These are phyloP conservation scores for Arachis monticola DNA, from an alignment of 331 rosid species.

Conservation along the genomic window DNA sequence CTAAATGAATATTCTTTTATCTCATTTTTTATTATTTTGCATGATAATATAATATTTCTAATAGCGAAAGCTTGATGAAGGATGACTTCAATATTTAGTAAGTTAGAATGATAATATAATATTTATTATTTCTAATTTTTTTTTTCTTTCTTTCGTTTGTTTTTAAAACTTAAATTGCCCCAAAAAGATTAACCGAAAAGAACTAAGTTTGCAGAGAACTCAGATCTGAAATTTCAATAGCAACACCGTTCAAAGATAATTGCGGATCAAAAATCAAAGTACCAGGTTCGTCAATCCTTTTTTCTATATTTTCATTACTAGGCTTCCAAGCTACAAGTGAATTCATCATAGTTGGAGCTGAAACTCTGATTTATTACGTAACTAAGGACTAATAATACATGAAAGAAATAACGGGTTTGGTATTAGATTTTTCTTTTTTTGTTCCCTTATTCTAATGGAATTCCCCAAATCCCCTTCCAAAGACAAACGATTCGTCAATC, in stretches of 20 bases:
- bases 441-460: conserved; percentile 53
- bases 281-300: not conserved
- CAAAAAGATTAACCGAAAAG: too few relatives aligned
- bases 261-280: conserved; percentile 3
- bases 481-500: conserved; percentile 47
- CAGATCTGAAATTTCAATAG: too few relatives aligned
- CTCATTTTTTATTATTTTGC: too few relatives aligned
- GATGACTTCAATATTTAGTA: too few relatives aligned
- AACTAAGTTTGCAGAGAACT: too few relatives aligned
- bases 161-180: too few relatives aligned
- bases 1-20: too few relatives aligned
- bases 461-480: conserved; percentile 70
- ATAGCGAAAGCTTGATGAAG: too few relatives aligned
- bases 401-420: not conserved
- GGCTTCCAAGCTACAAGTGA: not conserved
- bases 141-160: too few relatives aligned
- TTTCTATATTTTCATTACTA: not conserved
- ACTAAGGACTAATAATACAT: not conserved
- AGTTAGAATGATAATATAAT: too few relatives aligned
- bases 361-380: not conserved
- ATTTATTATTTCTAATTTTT: too few relatives aligned
- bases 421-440: not conserved
- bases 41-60: too few relatives aligned
- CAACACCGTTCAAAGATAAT: not conserved
- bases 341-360: not conserved